phyloP scores from a whole-genome alignment of 208 protist species.

The Leishmania amazonensis region DNA sequence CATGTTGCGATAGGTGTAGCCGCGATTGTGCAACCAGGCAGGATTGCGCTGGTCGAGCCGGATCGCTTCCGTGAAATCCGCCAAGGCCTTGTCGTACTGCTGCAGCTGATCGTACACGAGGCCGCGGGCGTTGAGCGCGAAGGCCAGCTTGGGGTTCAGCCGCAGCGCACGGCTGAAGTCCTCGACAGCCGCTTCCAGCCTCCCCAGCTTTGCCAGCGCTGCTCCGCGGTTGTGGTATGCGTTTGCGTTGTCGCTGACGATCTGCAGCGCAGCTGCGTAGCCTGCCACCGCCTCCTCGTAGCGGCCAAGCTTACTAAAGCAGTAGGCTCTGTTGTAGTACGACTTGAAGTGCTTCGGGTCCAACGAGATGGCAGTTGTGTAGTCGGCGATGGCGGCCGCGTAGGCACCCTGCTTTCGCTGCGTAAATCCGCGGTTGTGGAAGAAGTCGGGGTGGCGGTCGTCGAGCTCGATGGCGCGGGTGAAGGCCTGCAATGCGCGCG shows the following conservation, averaged over 20 bases:
- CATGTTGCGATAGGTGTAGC: constrained; percentile 71
- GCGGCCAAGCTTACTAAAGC: constrained; percentile 74
- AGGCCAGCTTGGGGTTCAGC: constrained; percentile 55
- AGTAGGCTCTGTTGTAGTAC: constrained; percentile 93
- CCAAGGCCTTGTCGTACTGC: constrained; percentile 58
- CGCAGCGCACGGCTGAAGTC: constrained; percentile 79
- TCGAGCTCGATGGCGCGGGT: constrained; percentile 73
- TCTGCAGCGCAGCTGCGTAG: constrained; percentile 72
- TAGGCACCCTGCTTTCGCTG: constrained; percentile 66
- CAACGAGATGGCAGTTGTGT: constrained; percentile 64
- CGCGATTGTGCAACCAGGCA: constrained; percentile 75
- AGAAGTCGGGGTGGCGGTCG: constrained; percentile 68
- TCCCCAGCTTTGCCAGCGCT: constrained; percentile 66
- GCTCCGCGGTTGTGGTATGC: constrained; percentile 89
- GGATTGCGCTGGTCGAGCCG: constrained; percentile 59
- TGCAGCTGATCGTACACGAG: constrained; percentile 67
- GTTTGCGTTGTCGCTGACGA: constrained; percentile 72
- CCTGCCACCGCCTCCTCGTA: constrained; percentile 68
- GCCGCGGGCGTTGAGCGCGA: constrained; percentile 83
- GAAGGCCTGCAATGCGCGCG: constrained; percentile 68
- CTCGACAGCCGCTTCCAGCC: constrained; percentile 59
- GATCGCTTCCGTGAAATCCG: constrained; percentile 71
- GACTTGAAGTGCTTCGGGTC: constrained; percentile 91
- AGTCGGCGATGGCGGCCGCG: constrained; percentile 78
- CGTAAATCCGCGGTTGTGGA: constrained; percentile 84